A percentile compares a stretch with the other conserved stretches of the same genome.
Evolutionary conservation across 768 basidiomycete species (phyloP).

Genomic region (Tricholoma flavovirens): DNA sequence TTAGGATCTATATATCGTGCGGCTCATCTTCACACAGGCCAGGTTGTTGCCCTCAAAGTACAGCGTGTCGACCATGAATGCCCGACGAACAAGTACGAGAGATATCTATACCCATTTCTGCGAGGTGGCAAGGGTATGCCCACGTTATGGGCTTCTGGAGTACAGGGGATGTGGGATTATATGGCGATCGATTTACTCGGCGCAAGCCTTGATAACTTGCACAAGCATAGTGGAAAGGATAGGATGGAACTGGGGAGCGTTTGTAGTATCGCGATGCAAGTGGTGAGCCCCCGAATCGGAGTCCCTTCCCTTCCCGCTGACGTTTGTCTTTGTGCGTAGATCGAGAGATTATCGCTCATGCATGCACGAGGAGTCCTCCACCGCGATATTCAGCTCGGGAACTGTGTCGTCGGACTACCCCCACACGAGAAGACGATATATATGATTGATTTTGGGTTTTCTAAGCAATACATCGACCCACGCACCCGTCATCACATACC

Average conservation of each 20-base stretch:
- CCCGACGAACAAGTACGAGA: constrained; percentile 71
- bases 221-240: constrained; percentile 39
- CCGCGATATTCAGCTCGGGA: constrained; percentile 76
- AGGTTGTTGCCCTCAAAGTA: constrained; percentile 69
- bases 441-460: constrained; percentile 86
- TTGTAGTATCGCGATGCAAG: constrained; percentile 71
- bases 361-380: constrained; percentile 69
- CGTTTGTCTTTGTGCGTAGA: constrained; percentile 35
- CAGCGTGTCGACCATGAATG: constrained; percentile 67
- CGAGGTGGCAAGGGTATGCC: constrained; percentile 76
- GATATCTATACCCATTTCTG: constrained; percentile 59
- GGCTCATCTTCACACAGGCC: constrained; percentile 45
- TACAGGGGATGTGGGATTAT: constrained; percentile 57
- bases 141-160: constrained; percentile 57
- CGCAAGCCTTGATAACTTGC: constrained; percentile 58
- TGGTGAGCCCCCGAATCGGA: constrained; percentile 39
- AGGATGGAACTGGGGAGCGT: constrained; percentile 67
- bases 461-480: constrained; percentile 70
- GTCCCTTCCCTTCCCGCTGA: constrained; percentile 1
- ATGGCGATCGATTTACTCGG: constrained; percentile 77
- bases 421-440: constrained; percentile 59
- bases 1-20: constrained; percentile 70
- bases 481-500: constrained; percentile 63
- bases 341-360: constrained; percentile 69
- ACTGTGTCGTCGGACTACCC: constrained; percentile 59